These are phyloP conservation scores for Telopea speciosissima DNA, from an alignment of 177 flowering plant genomes.

Conservation along the genomic window DNA sequence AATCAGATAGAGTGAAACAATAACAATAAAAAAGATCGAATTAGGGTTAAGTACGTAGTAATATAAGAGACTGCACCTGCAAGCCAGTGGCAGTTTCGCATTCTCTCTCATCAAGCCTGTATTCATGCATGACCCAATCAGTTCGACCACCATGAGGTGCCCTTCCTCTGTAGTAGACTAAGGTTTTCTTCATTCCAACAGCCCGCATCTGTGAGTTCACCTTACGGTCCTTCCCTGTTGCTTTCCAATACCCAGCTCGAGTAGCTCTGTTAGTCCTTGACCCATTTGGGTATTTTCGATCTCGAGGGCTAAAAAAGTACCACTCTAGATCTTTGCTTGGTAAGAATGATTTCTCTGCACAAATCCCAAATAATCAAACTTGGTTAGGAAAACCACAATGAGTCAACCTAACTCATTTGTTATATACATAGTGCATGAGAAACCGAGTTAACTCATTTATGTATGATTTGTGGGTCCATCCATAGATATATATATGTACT, in stretches of 20 bases:
- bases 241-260: constrained; percentile 82
- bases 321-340: constrained; percentile 88
- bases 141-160: constrained; percentile 95
- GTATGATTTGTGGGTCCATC: too few species aligned
- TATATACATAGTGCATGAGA: background rate
- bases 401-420: background rate
- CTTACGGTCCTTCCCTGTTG: constrained; percentile 88
- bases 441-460: background rate
- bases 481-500: background rate
- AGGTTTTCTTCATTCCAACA: constrained; percentile 93
- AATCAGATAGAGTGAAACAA: too few species aligned
- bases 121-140: constrained; percentile 98
- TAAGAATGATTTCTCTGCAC: constrained; percentile 73
- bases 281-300: constrained; percentile 92
- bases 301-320: constrained; percentile 83
- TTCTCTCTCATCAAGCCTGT: constrained; percentile 82
- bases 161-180: constrained; percentile 89
- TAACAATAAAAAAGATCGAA: background rate
- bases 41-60: background rate
- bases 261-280: constrained; percentile 96
- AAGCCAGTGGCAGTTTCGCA: constrained; percentile 56
- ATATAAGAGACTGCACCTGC: constrained; percentile 40
- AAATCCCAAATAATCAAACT: too few species aligned
- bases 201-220: constrained; percentile 69
- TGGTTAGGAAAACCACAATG: too few species aligned